Conservation (phyloP, 441 rosid species). For the Populus tomentosa region DNA sequence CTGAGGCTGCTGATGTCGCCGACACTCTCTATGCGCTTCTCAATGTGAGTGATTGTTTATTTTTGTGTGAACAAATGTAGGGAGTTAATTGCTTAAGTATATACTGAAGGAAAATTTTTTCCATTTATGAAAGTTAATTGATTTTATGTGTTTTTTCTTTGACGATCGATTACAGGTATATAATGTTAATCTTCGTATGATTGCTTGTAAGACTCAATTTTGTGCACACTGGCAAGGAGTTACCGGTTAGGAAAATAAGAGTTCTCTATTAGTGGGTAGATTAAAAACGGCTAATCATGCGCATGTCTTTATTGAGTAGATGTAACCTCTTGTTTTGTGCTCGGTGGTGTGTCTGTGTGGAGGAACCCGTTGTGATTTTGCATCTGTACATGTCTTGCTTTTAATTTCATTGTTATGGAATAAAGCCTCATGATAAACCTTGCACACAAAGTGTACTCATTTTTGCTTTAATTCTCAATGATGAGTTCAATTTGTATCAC, state of each 20-base stretch:
- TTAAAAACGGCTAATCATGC: neutral
- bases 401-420: neutral
- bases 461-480: slow-evolving; percentile 10
- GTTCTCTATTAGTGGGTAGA: neutral
- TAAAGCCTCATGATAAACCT: neutral
- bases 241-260: neutral
- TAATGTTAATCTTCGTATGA: neutral
- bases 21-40: slow-evolving; percentile 74
- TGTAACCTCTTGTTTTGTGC: neutral
- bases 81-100: neutral
- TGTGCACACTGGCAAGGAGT: neutral
- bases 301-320: neutral
- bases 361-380: neutral
- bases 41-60: slow-evolving; percentile 45
- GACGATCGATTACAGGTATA: neutral
- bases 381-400: neutral
- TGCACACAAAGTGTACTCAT: neutral
- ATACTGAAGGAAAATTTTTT: no score
- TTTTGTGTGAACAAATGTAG: neutral
- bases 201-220: neutral
- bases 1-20: slow-evolving; percentile 79
- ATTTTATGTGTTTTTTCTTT: neutral
- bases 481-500: slow-evolving; percentile 17
- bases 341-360: neutral
- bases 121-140: neutral